Conservation (phyloP, 805 yeast species). For the Yarrowia sp. region DNA sequence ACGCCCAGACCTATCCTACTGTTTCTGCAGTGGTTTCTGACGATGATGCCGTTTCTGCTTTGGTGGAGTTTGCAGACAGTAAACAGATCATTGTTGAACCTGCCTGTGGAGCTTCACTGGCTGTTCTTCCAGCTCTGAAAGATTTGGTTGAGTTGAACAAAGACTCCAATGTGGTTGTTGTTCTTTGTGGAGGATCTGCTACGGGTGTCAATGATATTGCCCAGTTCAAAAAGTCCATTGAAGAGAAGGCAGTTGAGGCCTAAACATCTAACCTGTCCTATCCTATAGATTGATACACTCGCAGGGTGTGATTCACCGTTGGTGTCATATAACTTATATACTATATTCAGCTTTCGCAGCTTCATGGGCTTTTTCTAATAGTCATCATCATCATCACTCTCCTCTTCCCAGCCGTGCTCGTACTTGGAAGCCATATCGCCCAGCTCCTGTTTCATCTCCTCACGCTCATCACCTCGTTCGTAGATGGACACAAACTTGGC, state of each 20-base stretch:
- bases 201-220: slow-evolving; percentile 34
- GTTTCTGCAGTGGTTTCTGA: slow-evolving; percentile 57
- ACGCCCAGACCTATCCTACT: slow-evolving; percentile 53
- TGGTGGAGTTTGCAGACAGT: slow-evolving; percentile 56
- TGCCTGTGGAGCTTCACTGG: slow-evolving; percentile 72
- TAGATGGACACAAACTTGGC: slow-evolving; percentile 41
- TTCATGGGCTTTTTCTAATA: neutral
- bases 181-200: slow-evolving; percentile 46
- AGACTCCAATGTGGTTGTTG: slow-evolving; percentile 43
- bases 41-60: slow-evolving; percentile 59
- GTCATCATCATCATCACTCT: slow-evolving; percentile 42
- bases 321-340: too few species aligned
- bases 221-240: slow-evolving; percentile 2
- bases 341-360: too few species aligned
- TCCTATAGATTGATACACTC: neutral
- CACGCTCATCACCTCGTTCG: slow-evolving; percentile 43
- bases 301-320: too few species aligned
- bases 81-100: slow-evolving; percentile 64
- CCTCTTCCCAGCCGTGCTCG: slow-evolving; percentile 42
- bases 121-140: slow-evolving; percentile 43
- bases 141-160: slow-evolving; percentile 39
- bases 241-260: neutral
- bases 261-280: too few species aligned
- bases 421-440: slow-evolving; percentile 42
- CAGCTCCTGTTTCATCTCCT: slow-evolving; percentile 44